phyloP scores from a whole-genome alignment of 768 basidiomycete species.

The Leccinum boreale region DNA sequence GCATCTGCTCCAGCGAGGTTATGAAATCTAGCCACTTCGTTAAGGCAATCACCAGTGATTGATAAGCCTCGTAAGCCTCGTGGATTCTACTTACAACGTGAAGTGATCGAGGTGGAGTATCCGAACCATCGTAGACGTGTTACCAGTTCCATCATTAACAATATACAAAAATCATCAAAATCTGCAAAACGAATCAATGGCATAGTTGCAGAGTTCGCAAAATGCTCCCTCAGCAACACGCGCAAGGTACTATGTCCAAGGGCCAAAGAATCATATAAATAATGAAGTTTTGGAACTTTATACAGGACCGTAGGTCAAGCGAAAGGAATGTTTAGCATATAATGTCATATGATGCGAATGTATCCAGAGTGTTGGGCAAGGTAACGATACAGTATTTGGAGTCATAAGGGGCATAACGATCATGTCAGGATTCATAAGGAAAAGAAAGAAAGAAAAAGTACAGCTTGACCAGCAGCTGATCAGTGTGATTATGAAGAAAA shows the following conservation, averaged over 20 bases:
- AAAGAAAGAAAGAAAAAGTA: not conserved
- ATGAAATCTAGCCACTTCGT: not conserved
- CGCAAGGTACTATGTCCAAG: not conserved
- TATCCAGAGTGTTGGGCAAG: not conserved
- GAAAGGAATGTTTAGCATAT: not conserved
- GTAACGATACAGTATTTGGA: conserved; percentile 11
- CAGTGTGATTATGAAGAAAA: not conserved
- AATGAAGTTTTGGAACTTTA: not conserved
- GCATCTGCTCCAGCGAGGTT: not conserved
- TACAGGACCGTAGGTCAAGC: not conserved
- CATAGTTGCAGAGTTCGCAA: not conserved
- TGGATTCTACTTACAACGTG: not conserved
- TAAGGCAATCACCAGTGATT: not conserved
- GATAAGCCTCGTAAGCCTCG: not conserved
- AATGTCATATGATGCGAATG: conserved; percentile 1
- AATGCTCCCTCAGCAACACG: not conserved
- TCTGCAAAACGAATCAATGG: not conserved
- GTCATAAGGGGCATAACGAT: not conserved
- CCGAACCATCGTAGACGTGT: not conserved
- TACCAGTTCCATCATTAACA: not conserved
- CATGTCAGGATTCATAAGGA: not conserved
- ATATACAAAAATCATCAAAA: not conserved
- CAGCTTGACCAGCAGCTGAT: conserved; percentile 19
- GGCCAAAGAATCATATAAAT: conserved; percentile 1
- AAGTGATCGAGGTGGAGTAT: not conserved